These are phyloP conservation scores for Penicillium diatomitis DNA, from an alignment of 495 filamentous ascomycete genomes.

Conservation along the genomic window DNA sequence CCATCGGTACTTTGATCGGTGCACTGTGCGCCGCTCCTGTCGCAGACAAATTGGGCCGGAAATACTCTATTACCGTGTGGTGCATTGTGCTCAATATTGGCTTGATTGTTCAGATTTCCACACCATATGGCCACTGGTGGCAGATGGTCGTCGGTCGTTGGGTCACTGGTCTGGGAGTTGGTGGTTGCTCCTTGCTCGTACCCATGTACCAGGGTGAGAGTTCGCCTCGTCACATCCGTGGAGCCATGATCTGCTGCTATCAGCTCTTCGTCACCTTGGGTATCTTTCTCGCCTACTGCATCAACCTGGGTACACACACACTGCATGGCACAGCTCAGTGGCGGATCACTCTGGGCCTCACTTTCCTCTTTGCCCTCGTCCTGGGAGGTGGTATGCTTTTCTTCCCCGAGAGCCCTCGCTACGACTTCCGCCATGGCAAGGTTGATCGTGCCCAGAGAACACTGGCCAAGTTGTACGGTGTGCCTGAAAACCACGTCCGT, in stretches of 20 bases:
- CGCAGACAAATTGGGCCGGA: conserved; percentile 43
- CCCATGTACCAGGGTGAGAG: conserved; percentile 71
- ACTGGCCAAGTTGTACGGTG: conserved; percentile 61
- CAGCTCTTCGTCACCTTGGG: conserved; percentile 84
- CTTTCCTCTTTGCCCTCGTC: conserved; percentile 63
- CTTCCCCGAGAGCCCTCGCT: conserved; percentile 65
- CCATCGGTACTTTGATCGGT: conserved; percentile 59
- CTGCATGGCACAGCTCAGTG: conserved; percentile 47
- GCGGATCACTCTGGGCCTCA: conserved; percentile 70
- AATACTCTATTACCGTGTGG: conserved; percentile 45
- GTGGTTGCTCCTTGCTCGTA: conserved; percentile 57
- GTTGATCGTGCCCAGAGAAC: conserved; percentile 54
- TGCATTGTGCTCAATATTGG: conserved; percentile 56
- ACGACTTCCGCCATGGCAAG: conserved; percentile 55
- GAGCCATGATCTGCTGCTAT: conserved; percentile 62
- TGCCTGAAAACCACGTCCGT: conserved; percentile 52
- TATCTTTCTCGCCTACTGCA: conserved; percentile 70
- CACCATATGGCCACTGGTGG: conserved; percentile 42
- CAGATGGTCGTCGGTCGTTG: conserved; percentile 46
- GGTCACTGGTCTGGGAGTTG: conserved; percentile 61
- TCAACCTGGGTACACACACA: conserved; percentile 65
- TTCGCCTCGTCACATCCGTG: conserved; percentile 55
- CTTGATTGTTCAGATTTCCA: conserved; percentile 55
- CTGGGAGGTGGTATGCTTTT: conserved; percentile 65
- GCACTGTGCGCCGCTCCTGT: conserved; percentile 50